A percentile compares a stretch with the other conserved stretches of the same genome.
These are phyloP conservation scores for Panaeolus papilionaceus DNA, from an alignment of 768 basidiomycete species.

Conservation along the genomic window DNA sequence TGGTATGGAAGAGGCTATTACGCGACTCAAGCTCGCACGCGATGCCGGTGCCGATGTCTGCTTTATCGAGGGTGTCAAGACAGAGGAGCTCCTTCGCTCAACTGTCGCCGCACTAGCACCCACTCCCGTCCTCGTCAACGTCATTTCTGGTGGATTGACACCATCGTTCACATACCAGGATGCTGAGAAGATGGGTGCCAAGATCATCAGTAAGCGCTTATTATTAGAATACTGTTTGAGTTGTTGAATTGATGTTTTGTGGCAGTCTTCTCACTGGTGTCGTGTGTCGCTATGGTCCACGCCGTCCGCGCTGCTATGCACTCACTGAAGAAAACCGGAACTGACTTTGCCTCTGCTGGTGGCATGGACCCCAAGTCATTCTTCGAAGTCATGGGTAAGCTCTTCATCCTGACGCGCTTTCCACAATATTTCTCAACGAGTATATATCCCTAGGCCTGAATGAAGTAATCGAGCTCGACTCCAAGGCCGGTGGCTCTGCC, in stretches of 20 bases:
- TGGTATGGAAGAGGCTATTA: constrained; percentile 80
- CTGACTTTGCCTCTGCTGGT: constrained; percentile 61
- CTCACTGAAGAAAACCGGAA: constrained; percentile 80
- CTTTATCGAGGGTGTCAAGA: constrained; percentile 83
- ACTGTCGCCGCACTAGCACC: constrained; percentile 76
- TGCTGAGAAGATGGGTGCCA: constrained; percentile 74
- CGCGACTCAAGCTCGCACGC: constrained; percentile 70
- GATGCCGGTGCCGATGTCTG: constrained; percentile 82
- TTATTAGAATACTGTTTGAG: neutral
- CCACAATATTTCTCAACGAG: neutral
- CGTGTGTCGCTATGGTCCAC: constrained; percentile 79
- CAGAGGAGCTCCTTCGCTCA: constrained; percentile 63
- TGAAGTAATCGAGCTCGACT: constrained; percentile 60
- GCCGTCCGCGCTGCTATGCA: constrained; percentile 78
- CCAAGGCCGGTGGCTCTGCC: constrained; percentile 62
- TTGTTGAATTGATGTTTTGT: neutral
- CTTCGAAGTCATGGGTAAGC: constrained; percentile 73
- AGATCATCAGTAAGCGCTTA: constrained; percentile 70
- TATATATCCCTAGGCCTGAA: constrained; percentile 33
- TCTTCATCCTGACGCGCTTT: neutral
- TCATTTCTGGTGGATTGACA: constrained; percentile 80
- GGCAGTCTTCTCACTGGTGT: constrained; percentile 77
- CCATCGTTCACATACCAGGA: constrained; percentile 75
- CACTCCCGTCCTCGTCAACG: constrained; percentile 81
- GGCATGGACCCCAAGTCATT: constrained; percentile 85